Evolutionary conservation across 495 filamentous ascomycete species (phyloP).

Genomic region (Aspergillus heteromorphus): DNA sequence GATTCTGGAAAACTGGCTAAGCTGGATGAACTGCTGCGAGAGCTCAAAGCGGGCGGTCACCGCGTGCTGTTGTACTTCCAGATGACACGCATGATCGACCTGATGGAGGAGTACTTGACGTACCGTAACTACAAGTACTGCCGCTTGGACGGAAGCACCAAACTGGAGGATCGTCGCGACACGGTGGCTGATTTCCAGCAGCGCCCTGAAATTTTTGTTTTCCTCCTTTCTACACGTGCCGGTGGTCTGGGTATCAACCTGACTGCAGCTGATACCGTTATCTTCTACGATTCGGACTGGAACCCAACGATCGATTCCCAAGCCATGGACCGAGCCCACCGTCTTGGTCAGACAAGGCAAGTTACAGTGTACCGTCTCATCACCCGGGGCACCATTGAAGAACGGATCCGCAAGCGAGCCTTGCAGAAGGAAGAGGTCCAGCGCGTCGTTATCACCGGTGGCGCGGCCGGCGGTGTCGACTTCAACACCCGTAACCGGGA

Average conservation of each 20-base stretch:
- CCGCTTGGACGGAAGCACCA: constrained; percentile 94
- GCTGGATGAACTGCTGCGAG: constrained; percentile 77
- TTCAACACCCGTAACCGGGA: constrained; percentile 88
- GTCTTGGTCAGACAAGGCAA: constrained; percentile 92
- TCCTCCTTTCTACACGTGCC: constrained; percentile 90
- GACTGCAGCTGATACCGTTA: constrained; percentile 87
- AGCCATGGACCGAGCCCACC: constrained; percentile 98
- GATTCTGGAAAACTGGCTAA: constrained; percentile 95
- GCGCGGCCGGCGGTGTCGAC: constrained; percentile 76
- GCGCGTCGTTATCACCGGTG: constrained; percentile 93
- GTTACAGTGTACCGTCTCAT: constrained; percentile 97
- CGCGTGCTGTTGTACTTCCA: constrained; percentile 99
- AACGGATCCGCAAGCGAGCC: constrained; percentile 95
- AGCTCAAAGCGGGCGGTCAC: constrained; percentile 87
- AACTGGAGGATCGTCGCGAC: constrained; percentile 93
- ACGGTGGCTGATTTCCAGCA: constrained; percentile 96
- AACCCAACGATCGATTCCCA: constrained; percentile 98
- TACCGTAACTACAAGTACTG: constrained; percentile 99
- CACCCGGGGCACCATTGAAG: constrained; percentile 94
- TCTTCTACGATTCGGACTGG: constrained; percentile 99
- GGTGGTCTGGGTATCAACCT: constrained; percentile 98
- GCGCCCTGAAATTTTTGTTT: constrained; percentile 89
- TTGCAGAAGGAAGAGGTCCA: constrained; percentile 99
- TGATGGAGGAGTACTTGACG: constrained; percentile 98
- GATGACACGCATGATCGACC: constrained; percentile 99